Percentiles rank a stretch among this genome's conserved stretches.
Conservation (phyloP, 306 rosid genomes). For the Lathyrus tuberosus region DNA sequence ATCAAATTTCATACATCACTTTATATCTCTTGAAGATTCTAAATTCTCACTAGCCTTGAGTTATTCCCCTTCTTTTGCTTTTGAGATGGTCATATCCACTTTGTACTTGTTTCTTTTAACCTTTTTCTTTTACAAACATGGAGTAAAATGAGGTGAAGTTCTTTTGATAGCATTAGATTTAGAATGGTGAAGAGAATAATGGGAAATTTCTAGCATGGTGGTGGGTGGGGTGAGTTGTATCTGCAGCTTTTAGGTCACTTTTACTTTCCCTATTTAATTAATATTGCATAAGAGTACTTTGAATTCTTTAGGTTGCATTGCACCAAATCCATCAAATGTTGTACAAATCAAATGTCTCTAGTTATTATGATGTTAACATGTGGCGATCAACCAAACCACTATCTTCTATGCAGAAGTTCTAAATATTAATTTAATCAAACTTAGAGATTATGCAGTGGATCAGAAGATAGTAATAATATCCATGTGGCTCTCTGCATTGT, state of each 20-base stretch:
- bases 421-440: conserved; percentile 36
- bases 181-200: conserved; percentile 43
- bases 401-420: conserved; percentile 29
- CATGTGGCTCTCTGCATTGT: conserved; percentile 22
- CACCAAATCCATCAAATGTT: conserved; percentile 42
- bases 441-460: conserved; percentile 9
- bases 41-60: conserved; percentile 26
- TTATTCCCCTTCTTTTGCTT: conserved; percentile 34
- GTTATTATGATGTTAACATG: conserved; percentile 15
- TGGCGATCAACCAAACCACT: conserved; percentile 37
- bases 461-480: conserved; percentile 12
- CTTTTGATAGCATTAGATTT: conserved; percentile 33
- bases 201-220: conserved; percentile 41
- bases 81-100: conserved; percentile 24
- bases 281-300: conserved; percentile 9
- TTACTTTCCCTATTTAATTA: conserved; percentile 18
- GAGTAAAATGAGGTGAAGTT: conserved; percentile 24
- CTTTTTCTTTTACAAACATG: conserved; percentile 32
- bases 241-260: conserved; percentile 41
- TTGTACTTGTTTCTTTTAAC: conserved; percentile 42
- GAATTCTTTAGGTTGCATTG: conserved; percentile 42
- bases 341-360: conserved; percentile 28
- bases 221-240: conserved; percentile 36
- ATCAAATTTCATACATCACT: conserved; percentile 26
- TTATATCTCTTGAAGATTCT: conserved; percentile 32